Base-by-base conservation (phyloP, 495 filamentous ascomycete genomes). In the Clavariopsis aquatica region DNA sequence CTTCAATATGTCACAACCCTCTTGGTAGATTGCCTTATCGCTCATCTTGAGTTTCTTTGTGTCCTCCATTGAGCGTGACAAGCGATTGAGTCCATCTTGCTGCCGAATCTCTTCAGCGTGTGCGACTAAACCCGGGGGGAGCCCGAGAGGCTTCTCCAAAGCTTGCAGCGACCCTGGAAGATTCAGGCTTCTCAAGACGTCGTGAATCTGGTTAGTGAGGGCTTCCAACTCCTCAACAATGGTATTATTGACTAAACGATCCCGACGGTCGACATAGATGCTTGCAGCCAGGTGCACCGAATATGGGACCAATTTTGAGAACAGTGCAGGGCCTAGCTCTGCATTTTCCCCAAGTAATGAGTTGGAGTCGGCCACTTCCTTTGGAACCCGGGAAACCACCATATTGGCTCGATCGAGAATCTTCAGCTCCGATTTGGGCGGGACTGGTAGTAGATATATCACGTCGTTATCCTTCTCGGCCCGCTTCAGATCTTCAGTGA, bases 51-150 rank as follows among this genome's bases (percentile, higher is more conserved):
- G 80, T 73, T 90, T 96, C 38, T 89, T 85, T 6, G 90, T 95
- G 69, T 98, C 93, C 7, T 88, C 85, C 45, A 97, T 89, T 17
- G 89, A 89, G 26, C 85, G 83, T 49, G 87, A 82, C 2, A 98
- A 74, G 19, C 87, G 81, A 63, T 87, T 83, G 20, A 93, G 74
- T 0, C 93, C 93, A 71, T 95, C 91, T 68, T 92, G 90, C 72
- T 98, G 93, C n/a, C 90, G 83, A 53, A 98, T 87, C 70, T 98
- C 94, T 69, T 98, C 95, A 9, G 94, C 94, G 70, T 97, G 94
- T 12, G 92, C 87, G 9, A 90, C 82, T 2, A 98, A 76, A 0
- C 83, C 87, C 7, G 89, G 89, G 0, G 94, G 94, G n/a, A 98
- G 76, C 0, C 94, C 94, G 0, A 98, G 82, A 0, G 94, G 93